These are phyloP conservation scores for Solanum gracilifrons DNA, from an alignment of 257 asterid species.

Conservation along the genomic window DNA sequence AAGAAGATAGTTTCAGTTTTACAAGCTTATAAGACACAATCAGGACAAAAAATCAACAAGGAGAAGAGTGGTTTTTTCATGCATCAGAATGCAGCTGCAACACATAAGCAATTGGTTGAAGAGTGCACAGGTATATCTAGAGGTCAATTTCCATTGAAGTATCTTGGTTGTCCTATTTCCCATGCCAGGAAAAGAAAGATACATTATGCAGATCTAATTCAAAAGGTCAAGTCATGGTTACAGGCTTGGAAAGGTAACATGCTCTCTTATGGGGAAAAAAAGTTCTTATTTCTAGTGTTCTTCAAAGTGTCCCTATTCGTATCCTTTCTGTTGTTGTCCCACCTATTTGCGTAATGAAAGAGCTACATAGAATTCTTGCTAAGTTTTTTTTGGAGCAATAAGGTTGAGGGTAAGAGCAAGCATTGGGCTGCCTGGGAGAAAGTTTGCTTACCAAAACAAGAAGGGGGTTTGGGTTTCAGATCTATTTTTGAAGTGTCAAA, in stretches of 20 bases:
- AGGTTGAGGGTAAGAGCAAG: neutral
- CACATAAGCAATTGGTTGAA: neutral
- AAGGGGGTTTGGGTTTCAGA: neutral
- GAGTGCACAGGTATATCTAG: neutral
- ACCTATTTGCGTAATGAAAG: neutral
- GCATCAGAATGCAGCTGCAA: neutral
- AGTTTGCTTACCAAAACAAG: neutral
- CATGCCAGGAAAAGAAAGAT: neutral
- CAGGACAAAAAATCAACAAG: too few species aligned
- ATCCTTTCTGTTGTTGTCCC: neutral
- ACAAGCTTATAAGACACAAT: neutral
- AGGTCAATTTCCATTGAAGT: neutral
- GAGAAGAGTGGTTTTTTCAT: too few species aligned
- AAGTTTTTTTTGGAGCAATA: neutral
- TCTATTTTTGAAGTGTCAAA: neutral
- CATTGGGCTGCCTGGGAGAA: neutral
- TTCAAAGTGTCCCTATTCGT: too few species aligned
- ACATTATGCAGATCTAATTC: neutral
- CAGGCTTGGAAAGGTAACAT: neutral
- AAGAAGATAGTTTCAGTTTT: neutral
- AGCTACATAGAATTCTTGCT: neutral
- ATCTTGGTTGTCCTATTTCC: too few species aligned
- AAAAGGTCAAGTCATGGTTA: neutral
- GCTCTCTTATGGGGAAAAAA: neutral
- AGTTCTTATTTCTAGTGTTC: neutral